Percentiles rank a stretch among this genome's conserved stretches.
phyloP scores from a whole-genome alignment of 1,284 basidiomycete genomes.

The Microbotryum violaceum region DNA sequence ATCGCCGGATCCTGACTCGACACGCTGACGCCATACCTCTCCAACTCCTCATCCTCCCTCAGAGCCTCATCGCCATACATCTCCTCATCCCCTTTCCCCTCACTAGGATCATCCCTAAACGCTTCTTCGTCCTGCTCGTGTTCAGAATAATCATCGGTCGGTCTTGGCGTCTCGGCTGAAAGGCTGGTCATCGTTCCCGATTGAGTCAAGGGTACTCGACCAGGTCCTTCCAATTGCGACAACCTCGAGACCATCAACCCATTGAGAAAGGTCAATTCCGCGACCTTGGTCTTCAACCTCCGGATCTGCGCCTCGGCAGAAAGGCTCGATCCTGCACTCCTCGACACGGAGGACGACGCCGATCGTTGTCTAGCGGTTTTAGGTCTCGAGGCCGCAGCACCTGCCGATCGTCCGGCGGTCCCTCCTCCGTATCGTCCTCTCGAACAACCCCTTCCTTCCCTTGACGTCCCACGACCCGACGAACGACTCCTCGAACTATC shows the following conservation, averaged over 20 bases:
- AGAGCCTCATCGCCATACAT: too few relatives aligned
- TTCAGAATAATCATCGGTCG: slow-evolving; percentile 13
- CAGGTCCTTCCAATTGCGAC: slow-evolving; percentile 30
- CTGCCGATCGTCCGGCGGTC: not conserved
- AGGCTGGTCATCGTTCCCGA: slow-evolving; percentile 16
- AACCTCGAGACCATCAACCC: slow-evolving; percentile 33
- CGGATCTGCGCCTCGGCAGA: slow-evolving; percentile 26
- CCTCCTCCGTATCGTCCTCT: slow-evolving; percentile 19
- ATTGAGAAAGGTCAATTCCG: slow-evolving; percentile 37
- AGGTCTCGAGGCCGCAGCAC: too few relatives aligned
- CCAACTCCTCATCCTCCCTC: too few relatives aligned
- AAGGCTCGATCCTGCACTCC: not conserved
- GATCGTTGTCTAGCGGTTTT: not conserved
- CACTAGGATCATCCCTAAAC: not conserved
- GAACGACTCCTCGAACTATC: too few relatives aligned
- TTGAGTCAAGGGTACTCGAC: slow-evolving; percentile 13
- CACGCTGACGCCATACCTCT: too few relatives aligned
- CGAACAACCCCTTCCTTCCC: slow-evolving; percentile 7
- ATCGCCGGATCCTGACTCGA: too few relatives aligned
- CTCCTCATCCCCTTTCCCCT: not conserved
- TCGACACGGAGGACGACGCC: slow-evolving; percentile 7
- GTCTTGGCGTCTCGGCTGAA: slow-evolving; percentile 27
- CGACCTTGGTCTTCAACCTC: slow-evolving; percentile 31
- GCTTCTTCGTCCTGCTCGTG: slow-evolving; percentile 16
- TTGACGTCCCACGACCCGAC: not conserved